Percentiles rank a stretch among this genome's conserved stretches.
Conservation (phyloP, 2,329 filamentous ascomycete genomes). For the Xylaria sp. region DNA sequence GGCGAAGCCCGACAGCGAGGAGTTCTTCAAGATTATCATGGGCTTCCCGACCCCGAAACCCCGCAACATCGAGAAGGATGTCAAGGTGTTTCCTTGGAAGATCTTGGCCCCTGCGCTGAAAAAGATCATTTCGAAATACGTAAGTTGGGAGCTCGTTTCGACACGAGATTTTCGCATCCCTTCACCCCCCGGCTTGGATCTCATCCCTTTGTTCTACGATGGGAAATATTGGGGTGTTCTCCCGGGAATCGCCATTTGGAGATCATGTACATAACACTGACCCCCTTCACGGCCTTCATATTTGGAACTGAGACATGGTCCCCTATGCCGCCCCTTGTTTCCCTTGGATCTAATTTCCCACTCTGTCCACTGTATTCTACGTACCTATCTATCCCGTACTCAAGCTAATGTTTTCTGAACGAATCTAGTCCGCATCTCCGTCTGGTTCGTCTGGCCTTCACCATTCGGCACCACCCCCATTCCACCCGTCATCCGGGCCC, state of each 20-base stretch:
- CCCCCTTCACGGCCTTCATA: background rate
- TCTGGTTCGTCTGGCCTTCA: constrained; percentile 39
- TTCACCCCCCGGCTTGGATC: background rate
- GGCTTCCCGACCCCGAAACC: constrained; percentile 94
- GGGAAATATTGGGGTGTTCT: background rate
- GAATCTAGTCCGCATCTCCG: constrained; percentile 47
- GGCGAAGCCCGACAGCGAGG: constrained; percentile 88
- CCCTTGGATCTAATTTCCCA: background rate
- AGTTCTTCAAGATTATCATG: constrained; percentile 99
- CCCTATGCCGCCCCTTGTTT: background rate
- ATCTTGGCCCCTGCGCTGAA: constrained; percentile 86
- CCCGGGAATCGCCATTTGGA: background rate
- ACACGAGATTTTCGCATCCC: background rate
- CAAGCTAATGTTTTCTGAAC: constrained; percentile 15
- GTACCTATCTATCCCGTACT: background rate
- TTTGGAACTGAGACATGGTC: background rate
- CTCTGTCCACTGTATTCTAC: background rate
- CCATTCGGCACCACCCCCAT: constrained; percentile 30
- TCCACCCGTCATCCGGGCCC: constrained; percentile 35
- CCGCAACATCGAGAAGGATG: constrained; percentile 97
- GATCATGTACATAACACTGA: background rate
- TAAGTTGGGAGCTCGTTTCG: constrained; percentile 39
- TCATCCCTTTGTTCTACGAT: background rate
- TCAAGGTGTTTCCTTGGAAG: constrained; percentile 98
- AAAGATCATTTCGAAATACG: constrained; percentile 98